Evolutionary conservation across 1,284 basidiomycete species (phyloP), one percentile per base, ranked within the genome.

Genomic region (Tylopilus sp.): DNA sequence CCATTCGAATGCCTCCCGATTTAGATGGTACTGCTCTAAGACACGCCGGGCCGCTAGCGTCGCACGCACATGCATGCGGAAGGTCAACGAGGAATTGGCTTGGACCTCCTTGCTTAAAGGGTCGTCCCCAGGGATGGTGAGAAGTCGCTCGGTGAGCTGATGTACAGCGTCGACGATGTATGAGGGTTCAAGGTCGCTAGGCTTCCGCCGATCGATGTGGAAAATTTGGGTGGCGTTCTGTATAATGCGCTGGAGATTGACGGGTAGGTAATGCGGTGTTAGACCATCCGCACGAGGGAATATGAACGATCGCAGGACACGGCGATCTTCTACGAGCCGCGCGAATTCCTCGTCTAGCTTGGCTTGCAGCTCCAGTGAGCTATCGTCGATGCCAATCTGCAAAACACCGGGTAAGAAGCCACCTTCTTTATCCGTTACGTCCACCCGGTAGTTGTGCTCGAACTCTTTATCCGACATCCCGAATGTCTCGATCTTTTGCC

Each of bases 151-250:
- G 29, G 77, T 75, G 11, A 97, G 72, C 13, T 81, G 86, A 40
- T 79, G 74, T 6, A 98, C 83, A 15, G 84, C 75, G 48, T 91
- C 84, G 55, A 97, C 81, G 58, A 98, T 88, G 58, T 96, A 91
- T 0, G 77, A 75, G 0, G 97, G 97, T 41, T 92, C 86, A 18
- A 99, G 79, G 67, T 99, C 95, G 60, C 86, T 92, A 0, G 95
- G 90, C 61, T 97, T 93, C 53, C 96, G 83, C 18, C 82, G 79
- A 70, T 99, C 94, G 59, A 99, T 94, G 57, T 95, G 92, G 84
- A 99, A 99, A 66, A 97, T 95, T 63, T 99, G 97, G 36, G 86
- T 82, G 0, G 96, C 92, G 64, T 99, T 99, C 63, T 97, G 92
- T 35, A 97, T 84, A 59, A 98, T 93, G 52, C 96, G 94, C 30